A percentile compares a stretch with the other conserved stretches of the same genome.
phyloP scores from a whole-genome alignment of 768 basidiomycete species.

The Mycena belliarum region DNA sequence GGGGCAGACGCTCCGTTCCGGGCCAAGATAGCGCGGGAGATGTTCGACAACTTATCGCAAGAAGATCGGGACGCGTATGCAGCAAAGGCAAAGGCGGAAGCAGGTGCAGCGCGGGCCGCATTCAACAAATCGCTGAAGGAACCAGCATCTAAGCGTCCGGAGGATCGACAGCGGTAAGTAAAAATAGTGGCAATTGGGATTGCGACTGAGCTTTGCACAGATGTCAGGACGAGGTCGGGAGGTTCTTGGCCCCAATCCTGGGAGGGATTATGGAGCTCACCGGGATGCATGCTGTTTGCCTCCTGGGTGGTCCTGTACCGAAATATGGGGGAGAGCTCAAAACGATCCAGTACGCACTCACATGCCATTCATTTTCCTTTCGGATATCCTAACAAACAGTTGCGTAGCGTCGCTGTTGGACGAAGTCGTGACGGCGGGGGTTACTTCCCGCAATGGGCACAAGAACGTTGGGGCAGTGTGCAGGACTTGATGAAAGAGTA shows the following conservation, averaged over 20 bases:
- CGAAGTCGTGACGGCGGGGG: not conserved
- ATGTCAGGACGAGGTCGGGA: too few relatives aligned
- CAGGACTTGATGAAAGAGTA: not conserved
- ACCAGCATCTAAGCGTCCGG: not conserved
- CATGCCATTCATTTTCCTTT: not conserved
- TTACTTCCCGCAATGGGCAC: not conserved
- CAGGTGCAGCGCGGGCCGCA: not conserved
- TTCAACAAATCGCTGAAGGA: not conserved
- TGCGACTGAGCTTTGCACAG: too few relatives aligned
- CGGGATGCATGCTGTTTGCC: not conserved
- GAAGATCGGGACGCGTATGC: not conserved
- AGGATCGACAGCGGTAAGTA: not conserved
- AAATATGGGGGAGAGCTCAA: not conserved
- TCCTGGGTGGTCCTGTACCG: not conserved
- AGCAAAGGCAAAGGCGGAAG: not conserved
- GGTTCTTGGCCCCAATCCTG: not conserved
- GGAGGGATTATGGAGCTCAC: not conserved
- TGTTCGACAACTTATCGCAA: not conserved
- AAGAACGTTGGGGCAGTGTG: not conserved
- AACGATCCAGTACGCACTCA: not conserved
- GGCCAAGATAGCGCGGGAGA: not conserved
- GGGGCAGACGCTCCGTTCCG: not conserved
- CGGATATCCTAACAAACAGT: not conserved
- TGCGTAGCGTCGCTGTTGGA: not conserved
- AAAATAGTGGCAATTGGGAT: too few relatives aligned